Evolutionary conservation across 768 basidiomycete genomes (phyloP).

Genomic region (Calocybe gangraenosa): DNA sequence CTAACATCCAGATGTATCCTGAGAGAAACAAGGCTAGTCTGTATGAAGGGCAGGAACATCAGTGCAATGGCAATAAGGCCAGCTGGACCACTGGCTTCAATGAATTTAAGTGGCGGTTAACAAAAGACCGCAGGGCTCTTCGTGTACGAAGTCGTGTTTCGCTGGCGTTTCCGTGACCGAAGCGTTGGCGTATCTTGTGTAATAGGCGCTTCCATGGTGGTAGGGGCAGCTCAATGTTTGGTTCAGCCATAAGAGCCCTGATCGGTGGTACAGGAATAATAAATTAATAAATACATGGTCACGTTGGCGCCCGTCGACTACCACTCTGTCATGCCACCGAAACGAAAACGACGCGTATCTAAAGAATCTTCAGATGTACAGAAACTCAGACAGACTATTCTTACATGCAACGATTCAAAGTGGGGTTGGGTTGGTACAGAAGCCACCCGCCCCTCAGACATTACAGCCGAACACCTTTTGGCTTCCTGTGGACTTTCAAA

Average conservation of each 20-base stretch:
- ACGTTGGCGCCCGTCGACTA: constrained; percentile 10
- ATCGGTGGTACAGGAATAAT: too few relatives aligned
- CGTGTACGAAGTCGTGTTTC: constrained; percentile 43
- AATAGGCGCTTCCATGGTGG: constrained; percentile 10
- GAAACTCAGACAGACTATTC: constrained; percentile 53
- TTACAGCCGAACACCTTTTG: constrained; percentile 62
- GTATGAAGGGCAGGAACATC: constrained; percentile 7
- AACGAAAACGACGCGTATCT: constrained; percentile 54
- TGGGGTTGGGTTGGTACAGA: constrained; percentile 84
- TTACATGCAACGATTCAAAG: constrained; percentile 41
- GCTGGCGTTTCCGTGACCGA: constrained; percentile 24
- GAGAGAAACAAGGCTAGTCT: constrained; percentile 56
- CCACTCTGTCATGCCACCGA: constrained; percentile 41
- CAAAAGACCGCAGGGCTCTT: constrained; percentile 31
- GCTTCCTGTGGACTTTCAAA: constrained; percentile 64
- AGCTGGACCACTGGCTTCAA: constrained; percentile 29
- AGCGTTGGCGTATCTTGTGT: constrained; percentile 18
- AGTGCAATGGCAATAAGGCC: neutral
- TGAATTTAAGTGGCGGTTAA: constrained; percentile 17
- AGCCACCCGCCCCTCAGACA: constrained; percentile 49
- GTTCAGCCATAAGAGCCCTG: constrained; percentile 8
- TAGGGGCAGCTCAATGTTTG: neutral
- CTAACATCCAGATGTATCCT: constrained; percentile 83
- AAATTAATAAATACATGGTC: too few relatives aligned
- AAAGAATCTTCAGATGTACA: constrained; percentile 61